A percentile compares a stretch with the other conserved stretches of the same genome.
Evolutionary conservation across 768 basidiomycete genomes (phyloP).

Genomic region (Chalciporus pseudorubinellus): DNA sequence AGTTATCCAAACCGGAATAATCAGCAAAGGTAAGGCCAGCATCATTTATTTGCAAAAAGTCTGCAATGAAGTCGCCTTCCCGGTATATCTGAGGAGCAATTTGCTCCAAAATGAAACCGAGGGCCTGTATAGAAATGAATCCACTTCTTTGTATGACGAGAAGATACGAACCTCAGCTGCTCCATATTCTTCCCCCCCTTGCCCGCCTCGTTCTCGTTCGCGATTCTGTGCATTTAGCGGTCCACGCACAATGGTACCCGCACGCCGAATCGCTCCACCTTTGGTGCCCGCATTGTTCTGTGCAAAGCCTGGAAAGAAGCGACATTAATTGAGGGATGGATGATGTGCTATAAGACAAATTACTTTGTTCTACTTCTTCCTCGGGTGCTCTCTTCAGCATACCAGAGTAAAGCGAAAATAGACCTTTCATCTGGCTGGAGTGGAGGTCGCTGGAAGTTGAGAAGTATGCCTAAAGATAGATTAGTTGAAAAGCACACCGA

Average conservation of each 20-base stretch:
- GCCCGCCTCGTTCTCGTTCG: constrained; percentile 51
- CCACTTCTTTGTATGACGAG: not conserved
- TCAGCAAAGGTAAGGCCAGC: constrained; percentile 90
- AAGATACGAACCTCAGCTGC: constrained; percentile 62
- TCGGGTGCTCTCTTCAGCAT: constrained; percentile 65
- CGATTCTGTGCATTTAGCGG: constrained; percentile 54
- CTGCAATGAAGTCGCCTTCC: constrained; percentile 86
- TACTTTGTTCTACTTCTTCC: constrained; percentile 76
- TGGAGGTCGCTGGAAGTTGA: constrained; percentile 82
- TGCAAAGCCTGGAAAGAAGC: constrained; percentile 41
- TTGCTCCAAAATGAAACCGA: constrained; percentile 71
- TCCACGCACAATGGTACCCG: constrained; percentile 81
- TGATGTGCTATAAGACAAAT: constrained; percentile 8
- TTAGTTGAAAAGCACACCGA: constrained; percentile 1
- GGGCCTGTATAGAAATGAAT: constrained; percentile 49
- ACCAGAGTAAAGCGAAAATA: constrained; percentile 57
- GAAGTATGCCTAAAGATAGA: constrained; percentile 73
- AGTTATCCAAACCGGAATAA: constrained; percentile 90
- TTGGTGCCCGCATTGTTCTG: constrained; percentile 34
- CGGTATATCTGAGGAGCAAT: constrained; percentile 71
- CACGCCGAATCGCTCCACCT: constrained; percentile 69
- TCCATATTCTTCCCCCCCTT: constrained; percentile 55
- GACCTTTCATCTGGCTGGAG: constrained; percentile 70
- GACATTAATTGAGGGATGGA: constrained; percentile 1
- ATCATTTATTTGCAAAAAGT: constrained; percentile 92